A percentile compares a stretch with the other conserved stretches of the same genome.
These are phyloP conservation scores for Lenzites betulinus DNA, from an alignment of 768 basidiomycete genomes.

Conservation along the genomic window DNA sequence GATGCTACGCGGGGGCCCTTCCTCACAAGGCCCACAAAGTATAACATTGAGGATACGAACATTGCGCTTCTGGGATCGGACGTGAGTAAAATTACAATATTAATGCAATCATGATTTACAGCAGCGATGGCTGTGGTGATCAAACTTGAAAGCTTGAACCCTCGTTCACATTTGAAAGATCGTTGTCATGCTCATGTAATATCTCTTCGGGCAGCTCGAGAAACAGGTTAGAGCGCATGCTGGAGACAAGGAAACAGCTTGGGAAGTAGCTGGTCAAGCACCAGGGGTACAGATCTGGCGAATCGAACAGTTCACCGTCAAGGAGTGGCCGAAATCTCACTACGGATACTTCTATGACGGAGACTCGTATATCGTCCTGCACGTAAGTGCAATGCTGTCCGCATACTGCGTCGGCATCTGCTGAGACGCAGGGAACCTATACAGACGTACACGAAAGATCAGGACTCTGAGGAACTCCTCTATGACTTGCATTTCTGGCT, in stretches of 20 bases:
- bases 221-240: constrained; percentile 54
- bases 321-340: constrained; percentile 53
- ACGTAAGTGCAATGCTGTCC: constrained; percentile 42
- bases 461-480: constrained; percentile 47
- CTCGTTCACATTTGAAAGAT: background rate
- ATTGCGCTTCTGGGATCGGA: constrained; percentile 65
- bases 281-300: constrained; percentile 58
- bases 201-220: constrained; percentile 45
- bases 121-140: no score
- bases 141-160: no score
- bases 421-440: background rate
- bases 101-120: no score
- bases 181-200: background rate
- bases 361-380: constrained; percentile 65
- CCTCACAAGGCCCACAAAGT: constrained; percentile 46
- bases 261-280: constrained; percentile 47
- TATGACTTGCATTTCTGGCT: constrained; percentile 71
- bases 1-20: no score
- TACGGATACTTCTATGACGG: constrained; percentile 62
- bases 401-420: background rate
- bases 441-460: constrained; percentile 60
- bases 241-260: constrained; percentile 52
- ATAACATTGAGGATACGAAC: constrained; percentile 64
- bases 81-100: constrained; percentile 36
- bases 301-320: constrained; percentile 56